phyloP scores from a whole-genome alignment of 768 basidiomycete species.

The Lactarius psammicola region DNA sequence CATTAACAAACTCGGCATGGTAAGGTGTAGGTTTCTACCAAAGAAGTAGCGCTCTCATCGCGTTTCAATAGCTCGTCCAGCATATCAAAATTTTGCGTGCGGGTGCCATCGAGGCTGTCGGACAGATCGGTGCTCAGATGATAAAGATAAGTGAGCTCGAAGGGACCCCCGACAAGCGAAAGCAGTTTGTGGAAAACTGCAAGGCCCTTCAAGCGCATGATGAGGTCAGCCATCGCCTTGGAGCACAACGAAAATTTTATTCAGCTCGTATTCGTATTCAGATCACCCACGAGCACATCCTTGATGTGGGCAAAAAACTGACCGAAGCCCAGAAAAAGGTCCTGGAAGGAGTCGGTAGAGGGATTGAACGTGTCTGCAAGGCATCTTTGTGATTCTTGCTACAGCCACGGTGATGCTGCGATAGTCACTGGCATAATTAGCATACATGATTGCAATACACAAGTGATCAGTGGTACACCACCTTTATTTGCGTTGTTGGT shows the following conservation, averaged over 20 bases:
- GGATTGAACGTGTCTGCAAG: conserved; percentile 53
- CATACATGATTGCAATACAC: not conserved
- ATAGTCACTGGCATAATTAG: not conserved
- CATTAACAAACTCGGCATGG: conserved; percentile 68
- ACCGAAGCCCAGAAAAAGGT: conserved; percentile 71
- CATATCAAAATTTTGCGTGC: conserved; percentile 62
- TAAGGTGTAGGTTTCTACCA: conserved; percentile 38
- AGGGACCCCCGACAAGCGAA: conserved; percentile 52
- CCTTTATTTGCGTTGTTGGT: no score
- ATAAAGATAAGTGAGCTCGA: conserved; percentile 51
- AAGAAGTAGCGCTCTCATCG: conserved; percentile 9
- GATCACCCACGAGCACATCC: conserved; percentile 65
- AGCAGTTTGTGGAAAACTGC: conserved; percentile 52
- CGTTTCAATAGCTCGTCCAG: conserved; percentile 53
- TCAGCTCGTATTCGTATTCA: conserved; percentile 31
- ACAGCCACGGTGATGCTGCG: not conserved
- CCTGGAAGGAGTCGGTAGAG: conserved; percentile 69
- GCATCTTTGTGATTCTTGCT: conserved; percentile 32
- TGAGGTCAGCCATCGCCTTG: conserved; percentile 35
- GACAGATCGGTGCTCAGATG: conserved; percentile 56
- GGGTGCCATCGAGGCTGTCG: conserved; percentile 50
- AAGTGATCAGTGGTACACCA: not conserved
- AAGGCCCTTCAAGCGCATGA: conserved; percentile 38
- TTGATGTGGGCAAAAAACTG: conserved; percentile 60
- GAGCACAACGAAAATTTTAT: not conserved